These are phyloP conservation scores for Linum usitatissimum DNA, from an alignment of 345 rosid species.

Conservation along the genomic window DNA sequence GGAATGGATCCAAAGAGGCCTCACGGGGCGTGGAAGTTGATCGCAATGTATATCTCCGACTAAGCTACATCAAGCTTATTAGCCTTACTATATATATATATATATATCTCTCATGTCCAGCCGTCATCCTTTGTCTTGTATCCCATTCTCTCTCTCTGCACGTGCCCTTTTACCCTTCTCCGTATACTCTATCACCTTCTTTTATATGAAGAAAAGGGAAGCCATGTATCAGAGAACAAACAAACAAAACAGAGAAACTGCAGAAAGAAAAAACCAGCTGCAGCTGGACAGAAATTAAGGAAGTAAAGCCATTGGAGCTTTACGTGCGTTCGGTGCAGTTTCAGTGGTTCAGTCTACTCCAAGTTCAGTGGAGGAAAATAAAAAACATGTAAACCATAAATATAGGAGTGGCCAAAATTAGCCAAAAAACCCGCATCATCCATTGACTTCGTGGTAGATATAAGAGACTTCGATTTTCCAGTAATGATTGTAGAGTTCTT, in stretches of 20 bases:
- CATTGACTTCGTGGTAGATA: too few relatives aligned
- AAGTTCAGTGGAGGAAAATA: constrained; percentile 40
- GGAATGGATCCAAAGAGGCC: constrained; percentile 46
- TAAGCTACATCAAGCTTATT: background rate
- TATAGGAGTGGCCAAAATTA: too few relatives aligned
- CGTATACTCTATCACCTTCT: too few relatives aligned
- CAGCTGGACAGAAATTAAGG: too few relatives aligned
- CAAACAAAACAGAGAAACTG: too few relatives aligned
- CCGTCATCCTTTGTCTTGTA: constrained; percentile 25
- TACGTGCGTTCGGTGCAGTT: constrained; percentile 48
- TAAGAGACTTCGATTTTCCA: too few relatives aligned
- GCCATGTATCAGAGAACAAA: too few relatives aligned
- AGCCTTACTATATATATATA: background rate
- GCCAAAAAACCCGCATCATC: too few relatives aligned
- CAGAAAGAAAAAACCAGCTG: too few relatives aligned
- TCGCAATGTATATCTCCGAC: constrained; percentile 2
- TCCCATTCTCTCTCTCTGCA: constrained; percentile 17
- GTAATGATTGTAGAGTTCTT: too few relatives aligned
- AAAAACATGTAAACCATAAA: too few relatives aligned
- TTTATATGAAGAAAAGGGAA: too few relatives aligned
- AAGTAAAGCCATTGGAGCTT: constrained; percentile 56
- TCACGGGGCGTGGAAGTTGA: constrained; percentile 34
- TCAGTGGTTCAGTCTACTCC: constrained; percentile 44
- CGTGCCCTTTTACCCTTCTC: constrained; percentile 20
- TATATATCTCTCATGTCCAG: constrained; percentile 9